Conservation (phyloP, 1,284 basidiomycete species). For the Ceratobasidium sp. region DNA sequence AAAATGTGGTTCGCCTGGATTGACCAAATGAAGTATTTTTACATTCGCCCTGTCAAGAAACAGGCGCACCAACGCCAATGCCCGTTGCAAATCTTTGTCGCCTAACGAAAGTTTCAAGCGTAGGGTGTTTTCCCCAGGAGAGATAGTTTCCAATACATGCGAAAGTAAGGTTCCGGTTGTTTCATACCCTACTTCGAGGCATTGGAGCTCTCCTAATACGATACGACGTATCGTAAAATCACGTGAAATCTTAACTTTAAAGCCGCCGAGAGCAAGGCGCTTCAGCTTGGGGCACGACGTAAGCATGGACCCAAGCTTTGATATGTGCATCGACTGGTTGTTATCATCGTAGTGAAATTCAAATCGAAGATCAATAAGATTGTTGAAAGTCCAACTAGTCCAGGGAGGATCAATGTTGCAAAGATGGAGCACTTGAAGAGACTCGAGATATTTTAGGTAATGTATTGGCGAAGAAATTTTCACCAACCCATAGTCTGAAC, state of each 20-base stretch:
- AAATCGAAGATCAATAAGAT: not conserved
- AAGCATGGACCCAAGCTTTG: not conserved
- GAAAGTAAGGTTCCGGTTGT: not conserved
- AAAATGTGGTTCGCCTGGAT: not conserved
- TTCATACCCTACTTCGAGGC: not conserved
- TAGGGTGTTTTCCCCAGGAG: not conserved
- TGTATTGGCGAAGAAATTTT: not conserved
- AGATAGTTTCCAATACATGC: not conserved
- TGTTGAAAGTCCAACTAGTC: not conserved
- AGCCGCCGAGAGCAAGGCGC: not conserved
- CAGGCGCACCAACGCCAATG: not conserved
- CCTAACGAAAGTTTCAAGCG: too few relatives aligned
- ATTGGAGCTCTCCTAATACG: not conserved
- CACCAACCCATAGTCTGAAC: not conserved
- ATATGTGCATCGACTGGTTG: not conserved
- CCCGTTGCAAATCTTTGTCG: too few relatives aligned
- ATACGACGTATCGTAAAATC: not conserved
- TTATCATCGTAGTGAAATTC: not conserved
- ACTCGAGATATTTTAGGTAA: not conserved
- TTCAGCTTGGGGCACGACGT: not conserved
- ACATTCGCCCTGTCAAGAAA: not conserved
- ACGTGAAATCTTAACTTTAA: not conserved
- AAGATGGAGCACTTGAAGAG: not conserved
- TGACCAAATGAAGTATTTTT: not conserved
- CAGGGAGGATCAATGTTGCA: not conserved